Evolutionary conservation across 306 rosid genomes (phyloP).

Genomic region (Dalbergia cochinchinensis): DNA sequence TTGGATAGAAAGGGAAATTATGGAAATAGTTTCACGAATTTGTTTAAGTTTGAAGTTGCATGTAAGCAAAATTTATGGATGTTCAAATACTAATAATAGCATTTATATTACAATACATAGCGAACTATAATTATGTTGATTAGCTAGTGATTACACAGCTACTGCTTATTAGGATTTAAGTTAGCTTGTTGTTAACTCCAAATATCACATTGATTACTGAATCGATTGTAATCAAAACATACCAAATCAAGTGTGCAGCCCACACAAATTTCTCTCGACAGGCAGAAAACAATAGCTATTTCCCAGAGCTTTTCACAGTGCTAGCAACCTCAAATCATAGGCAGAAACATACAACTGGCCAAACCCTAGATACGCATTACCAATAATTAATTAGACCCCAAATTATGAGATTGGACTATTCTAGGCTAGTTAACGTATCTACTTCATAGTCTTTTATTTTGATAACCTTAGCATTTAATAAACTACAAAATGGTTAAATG

Average conservation of each 20-base stretch:
- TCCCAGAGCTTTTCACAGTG: too few species aligned
- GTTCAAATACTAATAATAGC: not conserved
- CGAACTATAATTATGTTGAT: not conserved
- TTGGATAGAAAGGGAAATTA: slow-evolving; percentile 7
- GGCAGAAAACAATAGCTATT: too few species aligned
- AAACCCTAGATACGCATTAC: too few species aligned
- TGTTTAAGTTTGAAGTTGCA: not conserved
- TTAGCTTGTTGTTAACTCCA: not conserved
- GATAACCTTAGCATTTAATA: not conserved
- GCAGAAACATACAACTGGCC: too few species aligned
- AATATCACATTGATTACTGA: not conserved
- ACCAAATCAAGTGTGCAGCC: not conserved
- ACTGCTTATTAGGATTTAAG: not conserved
- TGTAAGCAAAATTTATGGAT: not conserved
- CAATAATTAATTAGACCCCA: not conserved
- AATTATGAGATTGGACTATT: not conserved
- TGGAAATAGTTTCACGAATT: slow-evolving; percentile 4
- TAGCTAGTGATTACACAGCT: not conserved
- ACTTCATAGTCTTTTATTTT: not conserved
- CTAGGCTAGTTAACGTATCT: not conserved
- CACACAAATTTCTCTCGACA: not conserved
- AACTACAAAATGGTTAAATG: slow-evolving; percentile 34
- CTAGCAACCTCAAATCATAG: too few species aligned
- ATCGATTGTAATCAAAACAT: too few species aligned
- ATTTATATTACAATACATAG: too few species aligned